These are phyloP conservation scores for Dactylellina drechsleri DNA, from an alignment of 2,329 filamentous ascomycete species.

Conservation along the genomic window DNA sequence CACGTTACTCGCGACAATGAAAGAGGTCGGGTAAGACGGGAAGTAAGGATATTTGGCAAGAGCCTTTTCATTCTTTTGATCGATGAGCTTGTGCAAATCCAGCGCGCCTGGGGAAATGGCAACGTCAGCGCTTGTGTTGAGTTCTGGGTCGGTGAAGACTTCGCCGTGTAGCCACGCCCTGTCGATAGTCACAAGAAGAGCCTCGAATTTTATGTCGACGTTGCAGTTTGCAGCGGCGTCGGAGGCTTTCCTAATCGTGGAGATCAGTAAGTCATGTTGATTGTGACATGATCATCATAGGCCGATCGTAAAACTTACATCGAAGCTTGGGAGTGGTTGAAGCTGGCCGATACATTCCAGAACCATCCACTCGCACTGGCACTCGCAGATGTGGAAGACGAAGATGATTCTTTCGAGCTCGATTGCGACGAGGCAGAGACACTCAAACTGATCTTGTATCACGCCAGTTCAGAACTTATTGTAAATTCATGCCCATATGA, in stretches of 20 bases:
- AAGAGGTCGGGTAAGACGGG: constrained; percentile 40
- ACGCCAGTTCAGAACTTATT: constrained; percentile 19
- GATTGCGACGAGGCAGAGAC: constrained; percentile 25
- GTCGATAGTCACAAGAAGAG: constrained; percentile 34
- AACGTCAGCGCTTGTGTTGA: constrained; percentile 22
- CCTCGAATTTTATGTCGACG: constrained; percentile 24
- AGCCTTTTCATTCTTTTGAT: constrained; percentile 21
- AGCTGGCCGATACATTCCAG: constrained; percentile 23
- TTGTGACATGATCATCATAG: constrained; percentile 17
- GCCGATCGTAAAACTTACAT: constrained; percentile 27
- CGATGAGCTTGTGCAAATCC: constrained; percentile 25
- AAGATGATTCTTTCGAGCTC: constrained; percentile 20
- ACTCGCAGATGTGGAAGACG: constrained; percentile 26
- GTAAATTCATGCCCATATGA: constrained; percentile 17
- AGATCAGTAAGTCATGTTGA: constrained; percentile 27
- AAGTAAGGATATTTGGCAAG: constrained; percentile 34
- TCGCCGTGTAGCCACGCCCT: constrained; percentile 42
- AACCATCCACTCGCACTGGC: constrained; percentile 18
- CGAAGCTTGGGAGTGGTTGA: constrained; percentile 25
- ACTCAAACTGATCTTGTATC: constrained; percentile 21
- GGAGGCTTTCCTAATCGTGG: constrained; percentile 29
- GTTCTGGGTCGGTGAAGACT: constrained; percentile 40
- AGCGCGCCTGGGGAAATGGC: constrained; percentile 31
- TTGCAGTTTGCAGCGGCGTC: constrained; percentile 20
- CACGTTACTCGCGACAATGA: constrained; percentile 42